Evolutionary conservation across 2,329 filamentous ascomycete genomes (phyloP), one percentile per base, ranked within the genome.

Genomic region (Fusarium neocosmosporiellum): DNA sequence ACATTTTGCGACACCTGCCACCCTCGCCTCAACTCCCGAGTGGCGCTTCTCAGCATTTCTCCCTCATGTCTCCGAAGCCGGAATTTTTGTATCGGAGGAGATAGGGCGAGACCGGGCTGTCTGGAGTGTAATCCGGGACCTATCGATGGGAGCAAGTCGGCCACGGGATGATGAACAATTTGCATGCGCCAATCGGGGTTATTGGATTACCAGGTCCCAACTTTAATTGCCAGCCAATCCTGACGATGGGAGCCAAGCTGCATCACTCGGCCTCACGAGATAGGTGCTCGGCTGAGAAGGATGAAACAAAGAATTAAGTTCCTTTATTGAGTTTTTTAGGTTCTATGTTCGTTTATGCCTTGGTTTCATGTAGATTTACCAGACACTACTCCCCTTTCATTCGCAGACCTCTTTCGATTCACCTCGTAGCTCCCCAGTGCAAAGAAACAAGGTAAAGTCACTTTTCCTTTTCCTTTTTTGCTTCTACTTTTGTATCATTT

Each of bases 11-110:
- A 72, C 69, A 68, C 64, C 63, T 67, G 77, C 75, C 76, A 79
- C 72, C 74, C 73, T 71, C 70, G 76, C 66, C 72, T 72, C 76
- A 81, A 74, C 78, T 79, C 76, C 76, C 78, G 75, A 71, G 72
- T 76, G 67, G 72, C 78, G 73, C 77, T 79, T 76, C 77, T 79
- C 73, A 82, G 78, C 81, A 83, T 83, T 69, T 70, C 78, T 80
- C 80, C 76, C 69, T 80, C 80, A 82, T 83, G 66, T 71, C 74
- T 78, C 66, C 75, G 67, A 63, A 57, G 50, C 43, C 59, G 43
- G 31, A 14, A 24, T 5, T 31, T 31, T 20, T 31, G 11, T 27
- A 22, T 34, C 27, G 16, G 22, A 62, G 36, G 50, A 33, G 39
- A 29, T 27, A 59, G 29, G 33, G 31, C 59, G 41, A 33, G 59